A percentile compares a stretch with the other conserved stretches of the same genome.
These are phyloP conservation scores for Penicillium sclerotiorum DNA, from an alignment of 2,329 filamentous ascomycete species.

Conservation along the genomic window DNA sequence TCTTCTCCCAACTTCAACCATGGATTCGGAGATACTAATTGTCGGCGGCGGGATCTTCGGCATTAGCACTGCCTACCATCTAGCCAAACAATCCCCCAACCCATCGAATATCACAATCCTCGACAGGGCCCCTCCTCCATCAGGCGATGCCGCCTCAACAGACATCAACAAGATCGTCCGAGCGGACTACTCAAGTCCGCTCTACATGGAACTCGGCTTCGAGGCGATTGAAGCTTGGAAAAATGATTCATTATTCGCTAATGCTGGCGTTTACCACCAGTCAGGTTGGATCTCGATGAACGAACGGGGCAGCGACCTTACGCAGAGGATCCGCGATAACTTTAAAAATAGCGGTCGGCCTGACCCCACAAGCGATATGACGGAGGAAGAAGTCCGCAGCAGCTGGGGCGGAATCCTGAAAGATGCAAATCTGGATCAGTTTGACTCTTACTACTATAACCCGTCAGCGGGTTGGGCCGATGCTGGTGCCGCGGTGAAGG, in stretches of 20 bases:
- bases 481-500: constrained; percentile 49
- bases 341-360: constrained; percentile 52
- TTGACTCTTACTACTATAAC: constrained; percentile 52
- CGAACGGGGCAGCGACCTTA: constrained; percentile 51
- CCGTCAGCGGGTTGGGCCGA: constrained; percentile 58
- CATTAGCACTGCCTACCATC: constrained; percentile 65
- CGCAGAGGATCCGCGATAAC: constrained; percentile 56
- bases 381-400: constrained; percentile 43
- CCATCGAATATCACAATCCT: constrained; percentile 58
- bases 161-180: constrained; percentile 75
- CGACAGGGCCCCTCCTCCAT: constrained; percentile 57
- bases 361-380: constrained; percentile 46
- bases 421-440: constrained; percentile 40
- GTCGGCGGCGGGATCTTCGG: constrained; percentile 69
- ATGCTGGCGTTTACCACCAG: constrained; percentile 58
- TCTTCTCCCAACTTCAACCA: not conserved
- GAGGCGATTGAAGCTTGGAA: constrained; percentile 67
- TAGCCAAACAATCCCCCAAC: constrained; percentile 54
- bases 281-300: constrained; percentile 63
- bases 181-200: constrained; percentile 66
- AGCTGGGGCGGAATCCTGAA: constrained; percentile 47
- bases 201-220: constrained; percentile 66
- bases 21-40: constrained; percentile 50
- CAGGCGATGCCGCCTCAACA: constrained; percentile 64
- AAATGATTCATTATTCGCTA: constrained; percentile 58